These are phyloP conservation scores for Curvularia eragrostidis DNA, from an alignment of 2,329 filamentous ascomycete species.

Conservation along the genomic window DNA sequence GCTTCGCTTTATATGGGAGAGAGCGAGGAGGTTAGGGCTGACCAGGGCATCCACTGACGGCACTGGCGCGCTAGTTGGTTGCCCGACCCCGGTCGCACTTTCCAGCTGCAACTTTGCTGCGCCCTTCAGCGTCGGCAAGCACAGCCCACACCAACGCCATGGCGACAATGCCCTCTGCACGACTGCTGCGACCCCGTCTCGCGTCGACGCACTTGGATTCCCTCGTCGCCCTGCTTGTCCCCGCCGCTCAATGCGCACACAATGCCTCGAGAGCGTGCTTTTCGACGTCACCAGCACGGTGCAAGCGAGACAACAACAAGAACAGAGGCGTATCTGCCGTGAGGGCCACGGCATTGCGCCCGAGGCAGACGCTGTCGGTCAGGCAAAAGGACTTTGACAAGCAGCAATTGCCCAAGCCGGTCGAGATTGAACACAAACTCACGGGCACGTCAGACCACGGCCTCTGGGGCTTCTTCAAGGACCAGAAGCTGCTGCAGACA, in stretches of 20 bases:
- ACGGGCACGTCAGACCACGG: conserved; percentile 77
- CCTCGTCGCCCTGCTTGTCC: conserved; percentile 37
- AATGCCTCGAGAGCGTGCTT: conserved; percentile 59
- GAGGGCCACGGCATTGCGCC: conserved; percentile 71
- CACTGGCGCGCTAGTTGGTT: conserved; percentile 13
- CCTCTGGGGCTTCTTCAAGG: conserved; percentile 88
- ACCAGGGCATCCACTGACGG: not conserved
- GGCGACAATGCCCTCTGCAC: conserved; percentile 38
- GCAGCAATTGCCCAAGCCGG: conserved; percentile 70
- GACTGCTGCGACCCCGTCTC: conserved; percentile 36
- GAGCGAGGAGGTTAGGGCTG: conserved; percentile 7
- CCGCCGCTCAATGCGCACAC: conserved; percentile 33
- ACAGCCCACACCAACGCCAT: conserved; percentile 32
- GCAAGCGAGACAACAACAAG: conserved; percentile 76
- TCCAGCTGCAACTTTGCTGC: conserved; percentile 26
- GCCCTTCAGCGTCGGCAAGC: conserved; percentile 16
- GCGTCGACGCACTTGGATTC: conserved; percentile 26
- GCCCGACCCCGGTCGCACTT: conserved; percentile 20
- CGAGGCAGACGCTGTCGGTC: conserved; percentile 75
- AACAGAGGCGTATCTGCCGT: conserved; percentile 82
- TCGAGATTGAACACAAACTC: conserved; percentile 65
- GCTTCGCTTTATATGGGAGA: conserved; percentile 29
- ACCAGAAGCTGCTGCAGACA: conserved; percentile 71
- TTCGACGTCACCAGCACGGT: conserved; percentile 58
- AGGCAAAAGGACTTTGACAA: conserved; percentile 63